Conservation (phyloP, 2,329 filamentous ascomycete genomes). For the Pestalotiopsis sp. region DNA sequence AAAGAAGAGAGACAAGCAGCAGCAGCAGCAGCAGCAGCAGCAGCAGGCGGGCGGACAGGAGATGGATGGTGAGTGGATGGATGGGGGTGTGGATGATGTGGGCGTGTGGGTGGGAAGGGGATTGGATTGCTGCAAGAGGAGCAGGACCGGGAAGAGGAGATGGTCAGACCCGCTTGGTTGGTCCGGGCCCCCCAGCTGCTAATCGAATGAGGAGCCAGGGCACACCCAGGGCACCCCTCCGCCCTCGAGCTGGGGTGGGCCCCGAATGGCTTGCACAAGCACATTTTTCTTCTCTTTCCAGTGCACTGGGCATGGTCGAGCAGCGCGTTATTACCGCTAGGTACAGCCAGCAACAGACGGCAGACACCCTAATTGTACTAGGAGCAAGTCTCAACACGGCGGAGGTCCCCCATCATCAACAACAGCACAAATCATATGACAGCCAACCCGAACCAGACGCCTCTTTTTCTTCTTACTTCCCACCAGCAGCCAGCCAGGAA, state of each 20-base stretch:
- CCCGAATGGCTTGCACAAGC: not conserved
- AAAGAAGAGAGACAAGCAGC: not conserved
- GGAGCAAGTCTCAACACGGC: not conserved
- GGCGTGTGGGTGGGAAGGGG: not conserved
- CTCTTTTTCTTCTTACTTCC: not conserved
- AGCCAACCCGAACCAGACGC: not conserved
- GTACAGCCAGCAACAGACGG: too few relatives aligned
- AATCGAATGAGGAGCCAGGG: conserved; percentile 5
- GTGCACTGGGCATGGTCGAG: not conserved
- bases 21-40: too few relatives aligned
- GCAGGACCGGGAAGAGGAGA: not conserved
- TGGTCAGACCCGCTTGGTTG: not conserved
- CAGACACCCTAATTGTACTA: too few relatives aligned
- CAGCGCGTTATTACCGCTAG: not conserved
- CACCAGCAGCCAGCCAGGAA: not conserved
- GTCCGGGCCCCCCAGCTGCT: conserved; percentile 1
- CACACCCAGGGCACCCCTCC: too few relatives aligned
- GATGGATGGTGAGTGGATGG: conserved; percentile 2
- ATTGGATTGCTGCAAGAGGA: conserved; percentile 4
- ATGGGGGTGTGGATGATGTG: not conserved
- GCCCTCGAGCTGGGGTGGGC: not conserved
- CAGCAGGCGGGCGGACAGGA: conserved; percentile 8
- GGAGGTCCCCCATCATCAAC: not conserved
- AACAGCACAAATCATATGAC: not conserved
- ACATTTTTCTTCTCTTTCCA: not conserved